A percentile compares a stretch with the other conserved stretches of the same genome.
phyloP scores from a whole-genome alignment of 23 red algal genomes.

The Agarophyton chilense region DNA sequence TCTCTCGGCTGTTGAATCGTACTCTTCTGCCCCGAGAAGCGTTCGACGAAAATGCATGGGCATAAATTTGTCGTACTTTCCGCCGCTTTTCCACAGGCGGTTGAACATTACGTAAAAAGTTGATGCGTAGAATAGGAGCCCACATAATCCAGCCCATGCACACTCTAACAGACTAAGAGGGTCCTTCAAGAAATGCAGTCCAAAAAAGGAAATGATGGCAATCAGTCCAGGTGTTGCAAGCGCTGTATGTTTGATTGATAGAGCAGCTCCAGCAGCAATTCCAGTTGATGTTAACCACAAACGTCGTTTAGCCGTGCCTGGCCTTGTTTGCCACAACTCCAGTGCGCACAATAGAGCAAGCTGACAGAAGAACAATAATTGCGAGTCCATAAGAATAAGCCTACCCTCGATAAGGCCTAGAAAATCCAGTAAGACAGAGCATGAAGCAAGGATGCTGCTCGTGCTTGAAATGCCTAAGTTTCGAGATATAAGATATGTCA shows the following conservation, averaged over 20 bases:
- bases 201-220: constrained; percentile 87
- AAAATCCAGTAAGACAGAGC: constrained; percentile 72
- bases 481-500: constrained; percentile 83
- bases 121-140: constrained; percentile 57
- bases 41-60: constrained; percentile 66
- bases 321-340: constrained; percentile 69
- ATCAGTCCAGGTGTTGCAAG: constrained; percentile 85
- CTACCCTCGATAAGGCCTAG: constrained; percentile 81
- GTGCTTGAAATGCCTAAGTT: constrained; percentile 40
- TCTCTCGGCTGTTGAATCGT: constrained; percentile 65
- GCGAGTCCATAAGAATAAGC: constrained; percentile 90
- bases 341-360: constrained; percentile 71
- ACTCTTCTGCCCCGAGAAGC: constrained; percentile 69
- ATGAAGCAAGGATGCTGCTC: constrained; percentile 58
- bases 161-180: constrained; percentile 68
- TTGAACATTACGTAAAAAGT: constrained; percentile 77
- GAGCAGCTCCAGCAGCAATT: constrained; percentile 62
- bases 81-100: constrained; percentile 46
- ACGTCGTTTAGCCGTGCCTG: constrained; percentile 39
- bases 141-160: constrained; percentile 56
- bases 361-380: constrained; percentile 89
- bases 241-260: constrained; percentile 94
- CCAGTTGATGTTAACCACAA: constrained; percentile 62
- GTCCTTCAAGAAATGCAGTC: constrained; percentile 53
- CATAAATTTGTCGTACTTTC: constrained; percentile 76